Conservation (phyloP, 2,329 filamentous ascomycete species). For the Fusarium domesticum region DNA sequence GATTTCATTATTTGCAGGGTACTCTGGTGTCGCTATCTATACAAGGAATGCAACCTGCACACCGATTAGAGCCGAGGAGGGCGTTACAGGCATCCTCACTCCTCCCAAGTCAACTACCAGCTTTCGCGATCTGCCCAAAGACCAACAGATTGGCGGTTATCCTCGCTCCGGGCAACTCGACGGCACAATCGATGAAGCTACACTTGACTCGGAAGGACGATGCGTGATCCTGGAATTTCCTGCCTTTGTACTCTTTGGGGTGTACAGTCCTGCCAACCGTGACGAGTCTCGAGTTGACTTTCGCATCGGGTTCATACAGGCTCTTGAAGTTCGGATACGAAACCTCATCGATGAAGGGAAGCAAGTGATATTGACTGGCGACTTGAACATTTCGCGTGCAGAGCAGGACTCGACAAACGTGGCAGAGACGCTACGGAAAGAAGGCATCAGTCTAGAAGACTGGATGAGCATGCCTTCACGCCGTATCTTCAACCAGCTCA, state of each 20-base stretch:
- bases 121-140: conserved; percentile 71
- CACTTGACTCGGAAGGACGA: conserved; percentile 85
- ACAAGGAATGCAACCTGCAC: conserved; percentile 82
- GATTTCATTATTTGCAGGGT: conserved; percentile 55
- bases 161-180: conserved; percentile 66
- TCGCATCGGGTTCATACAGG: conserved; percentile 72
- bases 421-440: conserved; percentile 68
- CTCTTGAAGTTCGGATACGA: conserved; percentile 78
- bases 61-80: conserved; percentile 89
- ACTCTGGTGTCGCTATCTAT: conserved; percentile 94
- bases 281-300: conserved; percentile 83
- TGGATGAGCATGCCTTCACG: conserved; percentile 71
- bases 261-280: conserved; percentile 87
- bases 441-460: conserved; percentile 63
- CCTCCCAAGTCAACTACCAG: conserved; percentile 66
- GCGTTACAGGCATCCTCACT: conserved; percentile 77
- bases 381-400: conserved; percentile 74
- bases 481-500: conserved; percentile 80
- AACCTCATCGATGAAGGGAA: conserved; percentile 81
- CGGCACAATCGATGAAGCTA: conserved; percentile 61
- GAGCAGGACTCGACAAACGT: conserved; percentile 75
- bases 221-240: conserved; percentile 91
- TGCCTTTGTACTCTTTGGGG: conserved; percentile 87
- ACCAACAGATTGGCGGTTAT: conserved; percentile 85
- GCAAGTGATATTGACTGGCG: conserved; percentile 79